Conservation (phyloP, 768 basidiomycete genomes). For the Tricholoma matsutake region DNA sequence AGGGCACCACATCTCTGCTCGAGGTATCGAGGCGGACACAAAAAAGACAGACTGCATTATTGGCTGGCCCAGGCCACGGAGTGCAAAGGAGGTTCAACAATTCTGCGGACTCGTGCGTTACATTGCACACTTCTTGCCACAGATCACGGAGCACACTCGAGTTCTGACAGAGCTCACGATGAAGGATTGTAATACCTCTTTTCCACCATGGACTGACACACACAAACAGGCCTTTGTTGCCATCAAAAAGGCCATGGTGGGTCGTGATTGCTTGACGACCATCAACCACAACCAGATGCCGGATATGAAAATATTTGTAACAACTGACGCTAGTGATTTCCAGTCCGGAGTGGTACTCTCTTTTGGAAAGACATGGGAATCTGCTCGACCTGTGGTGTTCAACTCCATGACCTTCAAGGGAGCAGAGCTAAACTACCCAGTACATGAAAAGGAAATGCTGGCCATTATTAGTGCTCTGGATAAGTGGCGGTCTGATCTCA, state of each 20-base stretch:
- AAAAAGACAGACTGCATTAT: not conserved
- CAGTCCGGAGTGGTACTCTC: conserved; percentile 24
- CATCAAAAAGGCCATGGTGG: conserved; percentile 23
- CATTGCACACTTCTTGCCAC: conserved; percentile 26
- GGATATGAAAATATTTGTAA: conserved; percentile 27
- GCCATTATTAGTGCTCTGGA: conserved; percentile 26
- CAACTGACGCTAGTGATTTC: conserved; percentile 23
- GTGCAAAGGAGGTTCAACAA: not conserved
- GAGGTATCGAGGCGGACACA: not conserved
- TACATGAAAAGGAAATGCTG: too few species aligned
- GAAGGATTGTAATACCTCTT: conserved; percentile 3
- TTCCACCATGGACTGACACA: conserved; percentile 23
- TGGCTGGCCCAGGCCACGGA: not conserved
- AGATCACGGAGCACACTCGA: conserved; percentile 26
- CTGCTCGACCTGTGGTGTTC: conserved; percentile 26
- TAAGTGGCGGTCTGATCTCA: conserved; percentile 19
- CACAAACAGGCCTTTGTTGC: conserved; percentile 24
- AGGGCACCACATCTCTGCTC: too few species aligned
- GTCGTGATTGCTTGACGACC: conserved; percentile 20
- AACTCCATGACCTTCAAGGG: too few species aligned
- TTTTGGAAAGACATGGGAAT: conserved; percentile 25
- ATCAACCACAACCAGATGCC: conserved; percentile 22
- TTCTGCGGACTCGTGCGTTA: conserved; percentile 33
- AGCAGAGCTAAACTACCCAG: too few species aligned
- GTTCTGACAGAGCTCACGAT: not conserved